Conservation (phyloP, 345 rosid species). For the Gossypium anomalum region DNA sequence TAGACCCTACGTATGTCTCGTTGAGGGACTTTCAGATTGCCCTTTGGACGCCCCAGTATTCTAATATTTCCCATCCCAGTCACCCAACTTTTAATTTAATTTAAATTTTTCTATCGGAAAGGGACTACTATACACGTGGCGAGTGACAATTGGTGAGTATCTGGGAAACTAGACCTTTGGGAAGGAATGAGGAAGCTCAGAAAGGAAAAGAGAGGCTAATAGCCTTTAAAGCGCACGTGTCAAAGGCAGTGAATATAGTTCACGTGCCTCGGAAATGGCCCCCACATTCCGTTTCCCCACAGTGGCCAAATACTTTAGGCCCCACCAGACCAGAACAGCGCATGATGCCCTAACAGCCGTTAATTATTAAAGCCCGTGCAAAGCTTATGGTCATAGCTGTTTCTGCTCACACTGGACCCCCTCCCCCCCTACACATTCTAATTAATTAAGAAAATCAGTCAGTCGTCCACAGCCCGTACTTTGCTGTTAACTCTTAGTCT, state of each 20-base stretch:
- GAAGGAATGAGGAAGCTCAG: not conserved
- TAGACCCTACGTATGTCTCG: not conserved
- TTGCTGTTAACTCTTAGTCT: not conserved
- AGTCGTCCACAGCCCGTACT: not conserved
- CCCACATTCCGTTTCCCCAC: not conserved
- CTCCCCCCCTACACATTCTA: not conserved
- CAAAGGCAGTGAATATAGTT: slow-evolving; percentile 15
- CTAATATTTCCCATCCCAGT: not conserved
- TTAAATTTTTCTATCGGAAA: not conserved
- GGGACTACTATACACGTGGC: too few species aligned
- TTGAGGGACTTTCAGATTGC: not conserved
- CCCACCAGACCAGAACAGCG: slow-evolving; percentile 4
- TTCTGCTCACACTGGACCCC: slow-evolving; percentile 3
- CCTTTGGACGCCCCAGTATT: not conserved
- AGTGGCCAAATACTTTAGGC: not conserved
- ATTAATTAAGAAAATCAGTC: not conserved
- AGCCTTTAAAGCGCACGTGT: slow-evolving; percentile 22
- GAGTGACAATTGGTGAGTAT: too few species aligned
- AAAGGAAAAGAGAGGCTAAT: not conserved
- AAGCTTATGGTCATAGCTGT: slow-evolving; percentile 12
- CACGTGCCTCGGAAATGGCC: slow-evolving; percentile 23
- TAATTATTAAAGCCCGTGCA: slow-evolving; percentile 16
- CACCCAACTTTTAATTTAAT: not conserved
- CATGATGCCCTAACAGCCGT: slow-evolving; percentile 23
- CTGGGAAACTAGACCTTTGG: not conserved